These are phyloP conservation scores for Acer yangbiense DNA, from an alignment of 345 rosid genomes.

Conservation along the genomic window DNA sequence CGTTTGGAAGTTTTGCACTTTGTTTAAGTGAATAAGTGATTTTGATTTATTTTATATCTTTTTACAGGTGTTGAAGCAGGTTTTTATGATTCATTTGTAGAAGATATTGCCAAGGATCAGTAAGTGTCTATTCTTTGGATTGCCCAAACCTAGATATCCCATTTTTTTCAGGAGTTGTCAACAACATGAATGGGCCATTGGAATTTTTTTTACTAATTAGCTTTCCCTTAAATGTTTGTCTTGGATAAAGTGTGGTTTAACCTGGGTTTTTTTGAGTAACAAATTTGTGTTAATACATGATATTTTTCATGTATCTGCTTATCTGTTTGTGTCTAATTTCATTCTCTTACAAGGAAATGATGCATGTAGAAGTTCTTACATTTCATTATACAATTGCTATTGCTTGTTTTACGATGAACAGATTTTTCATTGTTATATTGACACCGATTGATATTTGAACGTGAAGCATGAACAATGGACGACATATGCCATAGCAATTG, in stretches of 20 bases:
- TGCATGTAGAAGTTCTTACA: neutral
- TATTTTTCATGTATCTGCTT: neutral
- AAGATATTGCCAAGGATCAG: slow-evolving; percentile 39
- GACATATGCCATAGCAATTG: neutral
- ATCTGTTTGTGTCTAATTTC: neutral
- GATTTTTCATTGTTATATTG: no score
- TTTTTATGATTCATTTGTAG: slow-evolving; percentile 42
- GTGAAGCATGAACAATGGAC: neutral
- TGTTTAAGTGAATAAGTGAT: neutral
- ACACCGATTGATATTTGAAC: neutral
- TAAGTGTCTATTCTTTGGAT: slow-evolving; percentile 28
- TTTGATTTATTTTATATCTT: neutral
- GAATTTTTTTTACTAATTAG: neutral
- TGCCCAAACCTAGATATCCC: neutral
- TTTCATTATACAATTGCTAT: neutral
- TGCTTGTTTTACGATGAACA: neutral
- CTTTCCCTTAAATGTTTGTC: neutral
- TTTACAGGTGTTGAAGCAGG: slow-evolving; percentile 36
- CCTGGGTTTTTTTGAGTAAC: neutral
- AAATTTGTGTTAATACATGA: no score
- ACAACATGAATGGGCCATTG: neutral
- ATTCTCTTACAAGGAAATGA: neutral
- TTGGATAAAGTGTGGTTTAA: neutral
- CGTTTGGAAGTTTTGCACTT: neutral
- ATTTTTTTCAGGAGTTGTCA: neutral